Evolutionary conservation across 2,329 filamentous ascomycete genomes (phyloP), one percentile per base, ranked within the genome.

Genomic region (Colletotrichum shisoi): DNA sequence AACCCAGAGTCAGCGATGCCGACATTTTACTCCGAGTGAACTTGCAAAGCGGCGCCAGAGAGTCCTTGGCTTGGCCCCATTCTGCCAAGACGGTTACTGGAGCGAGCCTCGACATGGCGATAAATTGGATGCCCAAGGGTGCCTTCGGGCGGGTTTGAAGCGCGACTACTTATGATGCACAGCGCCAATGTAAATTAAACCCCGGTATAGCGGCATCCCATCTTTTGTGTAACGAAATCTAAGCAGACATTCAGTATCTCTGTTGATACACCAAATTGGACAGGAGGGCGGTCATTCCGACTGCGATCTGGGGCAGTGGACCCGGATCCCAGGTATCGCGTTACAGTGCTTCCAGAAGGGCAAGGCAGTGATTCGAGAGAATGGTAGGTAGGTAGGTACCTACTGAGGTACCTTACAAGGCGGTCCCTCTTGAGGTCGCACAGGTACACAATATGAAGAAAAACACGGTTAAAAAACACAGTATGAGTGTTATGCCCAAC

Each of bases 291-390:
- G 34, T 49, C 34, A 49, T 21, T 13, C 12, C 21, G n/a, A 17
- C 17, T 51, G 42, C 27, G 62, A 54, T 65, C 62, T 57, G 61
- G 57, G 39, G n/a, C 24, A n/a, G 57, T 62, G 62, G 62, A 45
- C 9, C 62, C 42, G 13, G 57, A 6, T 44, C 19, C 40, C 13
- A n/a, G 52, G 53, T 34, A 34, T 24, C 24, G 52, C 27, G 51
- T 39, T 31, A n/a, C 19, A 59, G 51, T 40, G 27, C 27, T 57
- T 57, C 27, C 17, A 48, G 42, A 45, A 57, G 9, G 17, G 34
- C 37, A 24, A n/a, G 34, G 31, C 31, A 9, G 7, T 34, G 31
- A 8, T 34, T 34, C 7, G 31, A 2, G 31, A 34, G 31, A 34
- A 34, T 2, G 31, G 31, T 34, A 11, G 31, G 31, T 34, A 9